phyloP scores from a whole-genome alignment of 768 basidiomycete species.

The Galerina sulciceps region DNA sequence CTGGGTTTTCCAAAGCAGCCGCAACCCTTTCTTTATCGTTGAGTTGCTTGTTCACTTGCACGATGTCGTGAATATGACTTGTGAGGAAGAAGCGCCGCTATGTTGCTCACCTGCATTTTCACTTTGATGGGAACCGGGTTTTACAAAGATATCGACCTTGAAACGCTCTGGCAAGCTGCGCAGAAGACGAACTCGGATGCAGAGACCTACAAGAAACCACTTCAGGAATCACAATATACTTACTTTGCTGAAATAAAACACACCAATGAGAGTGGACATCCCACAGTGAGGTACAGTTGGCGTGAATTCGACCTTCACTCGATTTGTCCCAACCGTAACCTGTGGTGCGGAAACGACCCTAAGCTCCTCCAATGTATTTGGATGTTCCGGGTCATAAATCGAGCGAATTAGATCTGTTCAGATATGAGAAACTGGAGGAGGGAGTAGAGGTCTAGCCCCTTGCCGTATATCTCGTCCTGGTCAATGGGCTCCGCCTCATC shows the following conservation, averaged over 20 bases:
- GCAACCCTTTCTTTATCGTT: slow-evolving; percentile 99
- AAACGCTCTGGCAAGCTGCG: slow-evolving; percentile 90
- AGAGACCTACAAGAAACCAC: slow-evolving; percentile 64
- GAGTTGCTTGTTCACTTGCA: slow-evolving; percentile 94
- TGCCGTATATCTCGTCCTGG: slow-evolving; percentile 92
- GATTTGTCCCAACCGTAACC: slow-evolving; percentile 61
- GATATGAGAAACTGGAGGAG: not conserved
- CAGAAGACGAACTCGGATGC: slow-evolving; percentile 90
- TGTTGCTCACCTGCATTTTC: slow-evolving; percentile 75
- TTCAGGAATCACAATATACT: not conserved
- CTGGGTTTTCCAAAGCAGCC: slow-evolving; percentile 92
- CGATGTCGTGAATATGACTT: not conserved
- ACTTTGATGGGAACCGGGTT: slow-evolving; percentile 95
- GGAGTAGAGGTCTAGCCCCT: slow-evolving; percentile 12
- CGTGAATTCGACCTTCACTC: slow-evolving; percentile 88
- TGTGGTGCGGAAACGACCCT: slow-evolving; percentile 93
- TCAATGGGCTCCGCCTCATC: slow-evolving; percentile 78
- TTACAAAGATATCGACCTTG: slow-evolving; percentile 92
- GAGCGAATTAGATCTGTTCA: slow-evolving; percentile 82
- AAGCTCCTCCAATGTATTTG: slow-evolving; percentile 91
- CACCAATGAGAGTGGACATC: slow-evolving; percentile 96
- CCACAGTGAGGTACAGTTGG: slow-evolving; percentile 98
- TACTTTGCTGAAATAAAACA: slow-evolving; percentile 18
- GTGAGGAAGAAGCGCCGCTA: not conserved
- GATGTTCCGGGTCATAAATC: slow-evolving; percentile 96